phyloP scores from a whole-genome alignment of 208 protist species.

The Leishmania major region DNA sequence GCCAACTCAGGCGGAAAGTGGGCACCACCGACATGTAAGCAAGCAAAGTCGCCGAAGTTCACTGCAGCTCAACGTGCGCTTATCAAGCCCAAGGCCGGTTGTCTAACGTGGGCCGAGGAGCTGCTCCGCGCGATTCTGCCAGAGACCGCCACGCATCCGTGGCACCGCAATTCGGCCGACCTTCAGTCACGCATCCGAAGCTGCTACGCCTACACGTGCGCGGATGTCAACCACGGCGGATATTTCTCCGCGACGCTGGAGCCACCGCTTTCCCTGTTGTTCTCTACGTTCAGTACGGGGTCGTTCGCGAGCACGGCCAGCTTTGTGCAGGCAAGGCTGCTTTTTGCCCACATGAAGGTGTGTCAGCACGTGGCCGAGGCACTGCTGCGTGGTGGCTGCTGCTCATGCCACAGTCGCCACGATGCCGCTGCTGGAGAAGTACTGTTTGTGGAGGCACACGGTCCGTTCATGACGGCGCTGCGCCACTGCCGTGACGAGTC shows the following conservation, averaged over 20 bases:
- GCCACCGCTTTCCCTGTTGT: background rate
- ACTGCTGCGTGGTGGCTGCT: background rate
- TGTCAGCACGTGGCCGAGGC: constrained; percentile 28
- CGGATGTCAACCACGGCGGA: constrained; percentile 17
- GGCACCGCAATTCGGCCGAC: background rate
- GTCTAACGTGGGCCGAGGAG: constrained; percentile 18
- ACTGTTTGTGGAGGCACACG: constrained; percentile 27
- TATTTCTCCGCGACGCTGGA: constrained; percentile 17
- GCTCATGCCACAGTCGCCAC: constrained; percentile 4
- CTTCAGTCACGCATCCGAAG: constrained; percentile 24
- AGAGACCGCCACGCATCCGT: background rate
- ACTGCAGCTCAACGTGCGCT: background rate
- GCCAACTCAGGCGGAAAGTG: background rate
- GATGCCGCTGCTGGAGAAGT: background rate
- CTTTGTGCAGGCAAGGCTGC: background rate
- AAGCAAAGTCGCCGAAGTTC: background rate
- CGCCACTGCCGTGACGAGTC: constrained; percentile 23
- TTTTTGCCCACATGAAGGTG: constrained; percentile 29
- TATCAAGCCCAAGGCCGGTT: background rate
- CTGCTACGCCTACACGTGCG: constrained; percentile 24
- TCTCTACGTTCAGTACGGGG: background rate
- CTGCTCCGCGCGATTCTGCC: constrained; percentile 11
- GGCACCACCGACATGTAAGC: background rate
- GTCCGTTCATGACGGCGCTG: constrained; percentile 7
- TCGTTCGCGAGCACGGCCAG: constrained; percentile 2